These are phyloP conservation scores for Erodium maritimum DNA, from an alignment of 345 rosid genomes.

Conservation along the genomic window DNA sequence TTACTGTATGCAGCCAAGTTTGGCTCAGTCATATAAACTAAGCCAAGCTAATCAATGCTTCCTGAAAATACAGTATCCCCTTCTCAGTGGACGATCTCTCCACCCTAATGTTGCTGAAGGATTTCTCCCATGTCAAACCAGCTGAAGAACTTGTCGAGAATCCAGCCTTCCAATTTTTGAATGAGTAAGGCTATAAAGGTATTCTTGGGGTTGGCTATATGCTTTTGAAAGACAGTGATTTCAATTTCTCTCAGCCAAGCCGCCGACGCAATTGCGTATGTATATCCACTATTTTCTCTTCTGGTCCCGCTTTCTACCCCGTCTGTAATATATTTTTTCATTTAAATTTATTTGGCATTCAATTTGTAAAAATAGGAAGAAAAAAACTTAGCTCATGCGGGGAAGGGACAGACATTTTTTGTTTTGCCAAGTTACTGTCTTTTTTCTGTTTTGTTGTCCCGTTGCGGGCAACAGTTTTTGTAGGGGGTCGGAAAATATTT, in stretches of 20 bases:
- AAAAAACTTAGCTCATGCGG: too few relatives aligned
- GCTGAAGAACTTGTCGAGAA: constrained; percentile 14
- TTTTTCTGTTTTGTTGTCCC: too few relatives aligned
- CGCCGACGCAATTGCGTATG: too few relatives aligned
- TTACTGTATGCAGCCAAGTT: background rate
- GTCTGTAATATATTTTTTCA: background rate
- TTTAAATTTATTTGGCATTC: too few relatives aligned
- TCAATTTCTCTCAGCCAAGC: background rate
- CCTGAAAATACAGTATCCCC: constrained; percentile 15
- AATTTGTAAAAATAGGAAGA: too few relatives aligned
- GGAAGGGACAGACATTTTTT: too few relatives aligned
- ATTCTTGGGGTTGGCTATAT: too few relatives aligned
- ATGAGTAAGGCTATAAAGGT: constrained; percentile 13
- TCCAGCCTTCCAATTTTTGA: constrained; percentile 21
- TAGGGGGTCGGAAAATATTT: too few relatives aligned
- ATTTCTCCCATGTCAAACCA: constrained; percentile 18
- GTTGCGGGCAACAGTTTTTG: too few relatives aligned
- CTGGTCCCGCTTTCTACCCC: background rate
- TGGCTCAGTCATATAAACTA: background rate
- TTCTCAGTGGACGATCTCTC: constrained; percentile 18
- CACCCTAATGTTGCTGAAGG: constrained; percentile 10
- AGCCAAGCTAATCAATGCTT: background rate
- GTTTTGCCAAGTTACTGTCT: too few relatives aligned
- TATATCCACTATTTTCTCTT: background rate
- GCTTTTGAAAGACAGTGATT: background rate